Base-by-base conservation (phyloP, 75 land plant species). In the Sequoia sempervirens region DNA sequence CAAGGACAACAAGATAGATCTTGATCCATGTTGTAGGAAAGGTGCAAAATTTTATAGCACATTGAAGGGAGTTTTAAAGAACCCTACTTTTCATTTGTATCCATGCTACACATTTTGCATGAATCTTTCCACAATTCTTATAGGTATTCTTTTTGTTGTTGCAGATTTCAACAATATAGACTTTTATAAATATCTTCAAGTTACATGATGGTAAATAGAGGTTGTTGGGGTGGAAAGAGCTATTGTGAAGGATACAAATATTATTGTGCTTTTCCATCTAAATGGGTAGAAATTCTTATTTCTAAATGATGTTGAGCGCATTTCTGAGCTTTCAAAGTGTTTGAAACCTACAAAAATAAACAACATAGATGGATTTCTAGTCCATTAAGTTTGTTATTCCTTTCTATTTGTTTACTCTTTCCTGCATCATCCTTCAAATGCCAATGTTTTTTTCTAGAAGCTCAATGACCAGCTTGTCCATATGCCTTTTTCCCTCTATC, bases 361-460 rank as follows among this genome's bases (percentile, higher is more conserved):
- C 92, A 91, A 43, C 91, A 91, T 81, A 79, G 91, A 64, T 89
- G 92, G 92, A 90, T 89, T 82, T 91, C 92, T 26, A 91, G 92
- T 50, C 92, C 91, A 61, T 89, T 91, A 93, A 91, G 85, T 88
- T 93, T 30, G 84, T 93, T 85, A 84, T 93, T 12, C 95, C 95
- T 0, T 93, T 93, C 81, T 91, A 91, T 79, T 93, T 93, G n/a
- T 93, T 91, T 85, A 93, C 91, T 12, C 91, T 93, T 17, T 93
- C 91, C 86, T 91, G 92, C 91, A 89, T 93, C 41, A 93, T 93
- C 64, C 92, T 93, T 20, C 94, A 92, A 37, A 30, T 93, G 89
- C 90, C 95, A 26, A 93, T 93, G 92, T 91, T 93, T 88, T 88
- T 66, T 91, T 2, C 93, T 93, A 37, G 95, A 93, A 86, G 90